These are phyloP conservation scores for Phaseolus coccineus DNA, from an alignment of 331 rosid species.

Conservation along the genomic window DNA sequence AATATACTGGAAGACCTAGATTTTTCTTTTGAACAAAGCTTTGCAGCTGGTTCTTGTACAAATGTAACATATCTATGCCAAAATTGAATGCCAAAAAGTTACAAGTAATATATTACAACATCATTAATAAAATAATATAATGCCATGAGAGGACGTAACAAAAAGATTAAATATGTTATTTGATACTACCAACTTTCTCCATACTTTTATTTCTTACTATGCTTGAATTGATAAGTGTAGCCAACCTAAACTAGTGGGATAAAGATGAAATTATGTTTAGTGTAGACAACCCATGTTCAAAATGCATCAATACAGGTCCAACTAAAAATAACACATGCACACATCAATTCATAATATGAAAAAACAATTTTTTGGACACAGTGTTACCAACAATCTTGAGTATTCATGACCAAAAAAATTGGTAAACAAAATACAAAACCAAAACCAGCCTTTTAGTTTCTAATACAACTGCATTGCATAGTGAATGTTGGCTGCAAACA, in stretches of 20 bases:
- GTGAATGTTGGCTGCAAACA: background rate
- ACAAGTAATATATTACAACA: background rate
- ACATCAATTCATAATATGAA: background rate
- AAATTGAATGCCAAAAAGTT: constrained; percentile 22
- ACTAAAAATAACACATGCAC: background rate
- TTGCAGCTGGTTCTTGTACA: constrained; percentile 73
- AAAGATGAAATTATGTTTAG: background rate
- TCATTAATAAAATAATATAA: constrained; percentile 37
- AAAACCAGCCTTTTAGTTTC: constrained; percentile 1
- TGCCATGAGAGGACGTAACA: constrained; percentile 7
- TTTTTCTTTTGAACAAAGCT: constrained; percentile 66
- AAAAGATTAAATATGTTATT: constrained; percentile 28
- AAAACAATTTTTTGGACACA: background rate
- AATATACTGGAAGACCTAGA: constrained; percentile 64
- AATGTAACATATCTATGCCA: constrained; percentile 53
- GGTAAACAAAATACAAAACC: background rate
- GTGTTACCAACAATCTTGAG: background rate
- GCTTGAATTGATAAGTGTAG: background rate
- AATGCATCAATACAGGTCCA: background rate
- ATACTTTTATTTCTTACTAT: background rate
- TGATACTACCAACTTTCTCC: background rate
- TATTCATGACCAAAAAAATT: background rate
- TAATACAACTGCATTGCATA: background rate
- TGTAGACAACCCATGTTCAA: background rate
- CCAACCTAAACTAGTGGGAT: background rate